A percentile compares a stretch with the other conserved stretches of the same genome.
These are phyloP conservation scores for Bondarzewia mesenterica DNA, from an alignment of 1,284 basidiomycete species.

Conservation along the genomic window DNA sequence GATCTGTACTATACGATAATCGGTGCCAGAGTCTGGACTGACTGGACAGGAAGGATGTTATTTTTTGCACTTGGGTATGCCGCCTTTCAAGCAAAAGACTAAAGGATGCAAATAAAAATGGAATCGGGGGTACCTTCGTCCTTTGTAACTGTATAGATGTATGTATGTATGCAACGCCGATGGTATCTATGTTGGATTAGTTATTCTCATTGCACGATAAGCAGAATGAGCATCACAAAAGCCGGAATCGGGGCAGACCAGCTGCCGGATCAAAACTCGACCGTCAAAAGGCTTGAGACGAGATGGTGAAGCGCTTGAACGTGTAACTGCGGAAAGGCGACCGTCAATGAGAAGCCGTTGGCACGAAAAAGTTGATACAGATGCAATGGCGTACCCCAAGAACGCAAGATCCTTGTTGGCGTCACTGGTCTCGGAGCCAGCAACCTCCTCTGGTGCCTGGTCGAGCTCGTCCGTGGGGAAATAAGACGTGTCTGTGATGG, in stretches of 20 bases:
- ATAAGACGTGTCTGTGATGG: slow-evolving; percentile 92
- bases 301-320: slow-evolving; percentile 67
- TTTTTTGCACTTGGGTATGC: neutral
- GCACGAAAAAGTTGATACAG: no score
- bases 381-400: slow-evolving; percentile 59
- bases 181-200: neutral
- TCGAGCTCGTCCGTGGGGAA: slow-evolving; percentile 96
- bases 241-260: slow-evolving; percentile 12
- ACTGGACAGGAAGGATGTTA: neutral
- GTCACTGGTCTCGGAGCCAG: slow-evolving; percentile 59
- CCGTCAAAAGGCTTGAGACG: slow-evolving; percentile 24
- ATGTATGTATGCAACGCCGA: neutral
- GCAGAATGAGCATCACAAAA: slow-evolving; percentile 3
- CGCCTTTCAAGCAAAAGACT: neutral
- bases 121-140: slow-evolving; percentile 2
- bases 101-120: neutral
- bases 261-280: slow-evolving; percentile 3
- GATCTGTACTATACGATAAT: slow-evolving; percentile 1
- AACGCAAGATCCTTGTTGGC: slow-evolving; percentile 90
- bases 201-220: neutral
- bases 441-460: slow-evolving; percentile 71
- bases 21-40: neutral
- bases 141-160: neutral
- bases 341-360: slow-evolving; percentile 6
- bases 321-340: slow-evolving; percentile 49